These are phyloP conservation scores for Cladosporium sp. DNA, from an alignment of 2,329 filamentous ascomycete genomes.

Conservation along the genomic window DNA sequence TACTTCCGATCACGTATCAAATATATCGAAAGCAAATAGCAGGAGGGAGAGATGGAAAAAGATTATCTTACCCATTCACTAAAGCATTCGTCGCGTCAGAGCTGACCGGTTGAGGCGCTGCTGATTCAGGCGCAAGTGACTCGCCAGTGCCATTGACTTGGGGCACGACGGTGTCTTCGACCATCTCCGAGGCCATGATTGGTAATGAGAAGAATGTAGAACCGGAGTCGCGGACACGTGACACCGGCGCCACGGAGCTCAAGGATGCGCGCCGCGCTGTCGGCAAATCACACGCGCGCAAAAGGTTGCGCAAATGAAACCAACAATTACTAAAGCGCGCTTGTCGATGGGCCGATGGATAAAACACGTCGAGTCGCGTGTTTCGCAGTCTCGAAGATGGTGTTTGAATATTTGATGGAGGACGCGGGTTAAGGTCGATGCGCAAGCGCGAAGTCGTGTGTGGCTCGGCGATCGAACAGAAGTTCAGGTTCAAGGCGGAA, in stretches of 20 bases:
- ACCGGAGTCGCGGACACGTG: constrained; percentile 10
- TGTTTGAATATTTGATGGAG: constrained; percentile 13
- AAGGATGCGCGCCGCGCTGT: constrained; percentile 9
- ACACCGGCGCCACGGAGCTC: constrained; percentile 7
- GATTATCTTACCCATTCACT: constrained; percentile 6
- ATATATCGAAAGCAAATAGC: not conserved
- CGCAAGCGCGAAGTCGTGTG: constrained; percentile 16
- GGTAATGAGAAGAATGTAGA: constrained; percentile 2
- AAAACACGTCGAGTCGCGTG: constrained; percentile 13
- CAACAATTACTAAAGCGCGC: constrained; percentile 12
- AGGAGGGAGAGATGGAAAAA: not conserved
- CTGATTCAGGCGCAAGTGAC: not conserved
- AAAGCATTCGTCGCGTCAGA: constrained; percentile 2
- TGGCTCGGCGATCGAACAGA: constrained; percentile 18
- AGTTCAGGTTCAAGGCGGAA: constrained; percentile 10
- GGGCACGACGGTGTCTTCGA: constrained; percentile 10
- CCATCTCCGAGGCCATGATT: constrained; percentile 17
- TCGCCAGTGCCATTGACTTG: constrained; percentile 11
- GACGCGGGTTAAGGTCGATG: constrained; percentile 10
- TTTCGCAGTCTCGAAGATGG: not conserved
- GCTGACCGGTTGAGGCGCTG: not conserved
- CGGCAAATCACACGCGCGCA: constrained; percentile 8
- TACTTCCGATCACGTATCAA: not conserved
- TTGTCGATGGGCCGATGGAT: constrained; percentile 2
- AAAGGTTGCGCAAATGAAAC: constrained; percentile 7